Evolutionary conservation across 73 alveolate species (phyloP), one percentile per base, ranked within the genome.

Genomic region (Effrenium voratum): DNA sequence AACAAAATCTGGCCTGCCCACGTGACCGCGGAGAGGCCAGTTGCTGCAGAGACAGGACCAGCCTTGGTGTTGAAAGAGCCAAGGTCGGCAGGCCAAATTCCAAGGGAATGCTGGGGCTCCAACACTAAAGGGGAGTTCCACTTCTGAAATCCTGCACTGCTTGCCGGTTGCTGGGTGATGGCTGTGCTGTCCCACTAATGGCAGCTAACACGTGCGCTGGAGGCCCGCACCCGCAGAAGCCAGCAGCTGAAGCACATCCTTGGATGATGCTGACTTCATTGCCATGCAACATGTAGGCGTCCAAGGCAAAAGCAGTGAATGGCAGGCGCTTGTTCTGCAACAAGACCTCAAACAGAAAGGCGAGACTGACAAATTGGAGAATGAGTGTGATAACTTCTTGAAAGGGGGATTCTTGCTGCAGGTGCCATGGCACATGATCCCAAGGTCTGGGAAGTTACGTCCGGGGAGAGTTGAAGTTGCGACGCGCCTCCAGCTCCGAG

Each of bases 191-290:
- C 77, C 8, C n/a, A 5, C 16, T 34, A n/a, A 34, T 8, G 13
- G 46, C 45, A 0, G 47, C 47, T 24, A 24, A 63, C 30, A 38
- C 30, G 76, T n/a, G n/a, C n/a, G n/a, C n/a, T n/a, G n/a, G n/a
- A n/a, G n/a, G n/a, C n/a, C n/a, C n/a, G 81, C 41, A 80, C 95
- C 95, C 36, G 43, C 70, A 47, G 59, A 4, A 10, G 85, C 32
- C 28, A 88, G 59, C 63, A 63, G 95, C 86, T 88, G 50, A 46
- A 88, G 84, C 95, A 88, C 95, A 63, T 88, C 95, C 95, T 88
- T n/a, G 38, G 55, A 38, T 5, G 70, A 44, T 19, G 15, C 28
- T 13, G 50, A 47, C 52, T 12, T n/a, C n/a, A n/a, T n/a, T 19
- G 41, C 16, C 40, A 66, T 10, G 40, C 40, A 8, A 24, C 79